Evolutionary conservation across 2,329 filamentous ascomycete species (phyloP).

Genomic region (Periglandula ipomoeae): DNA sequence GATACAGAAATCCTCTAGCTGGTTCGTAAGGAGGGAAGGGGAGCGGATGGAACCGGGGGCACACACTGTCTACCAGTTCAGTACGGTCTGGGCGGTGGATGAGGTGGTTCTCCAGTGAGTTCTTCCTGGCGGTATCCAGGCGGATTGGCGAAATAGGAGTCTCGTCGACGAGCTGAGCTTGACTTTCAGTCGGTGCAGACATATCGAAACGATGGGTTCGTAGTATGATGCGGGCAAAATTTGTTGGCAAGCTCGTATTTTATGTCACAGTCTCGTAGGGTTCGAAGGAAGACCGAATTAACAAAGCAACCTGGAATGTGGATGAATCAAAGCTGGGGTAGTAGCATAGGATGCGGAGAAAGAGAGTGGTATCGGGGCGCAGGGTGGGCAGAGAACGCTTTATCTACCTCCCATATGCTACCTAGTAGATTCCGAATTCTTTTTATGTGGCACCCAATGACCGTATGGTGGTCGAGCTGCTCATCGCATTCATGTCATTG

Average conservation of each 20-base stretch:
- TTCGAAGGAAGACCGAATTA: no score
- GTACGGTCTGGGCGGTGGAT: slow-evolving; percentile 66
- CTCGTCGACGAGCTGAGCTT: slow-evolving; percentile 33
- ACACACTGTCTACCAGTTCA: slow-evolving; percentile 69
- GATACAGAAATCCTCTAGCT: background rate
- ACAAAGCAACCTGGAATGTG: no score
- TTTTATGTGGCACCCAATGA: background rate
- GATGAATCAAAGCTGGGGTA: background rate
- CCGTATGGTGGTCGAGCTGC: background rate
- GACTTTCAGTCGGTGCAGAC: slow-evolving; percentile 18
- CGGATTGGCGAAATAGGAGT: slow-evolving; percentile 43
- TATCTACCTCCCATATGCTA: background rate
- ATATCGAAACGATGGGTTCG: slow-evolving; percentile 12
- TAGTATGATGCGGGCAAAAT: background rate
- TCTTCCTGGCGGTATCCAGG: slow-evolving; percentile 46
- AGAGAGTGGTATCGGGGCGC: background rate
- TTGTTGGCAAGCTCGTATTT: no score
- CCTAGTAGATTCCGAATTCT: no score
- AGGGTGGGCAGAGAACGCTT: background rate
- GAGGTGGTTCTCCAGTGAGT: slow-evolving; percentile 65
- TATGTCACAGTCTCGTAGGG: no score
- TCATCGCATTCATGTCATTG: background rate
- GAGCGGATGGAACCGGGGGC: no score
- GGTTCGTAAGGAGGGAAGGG: no score
- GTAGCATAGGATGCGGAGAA: background rate